phyloP scores from a whole-genome alignment of 1,284 basidiomycete species.

The Inonotus obliquus region DNA sequence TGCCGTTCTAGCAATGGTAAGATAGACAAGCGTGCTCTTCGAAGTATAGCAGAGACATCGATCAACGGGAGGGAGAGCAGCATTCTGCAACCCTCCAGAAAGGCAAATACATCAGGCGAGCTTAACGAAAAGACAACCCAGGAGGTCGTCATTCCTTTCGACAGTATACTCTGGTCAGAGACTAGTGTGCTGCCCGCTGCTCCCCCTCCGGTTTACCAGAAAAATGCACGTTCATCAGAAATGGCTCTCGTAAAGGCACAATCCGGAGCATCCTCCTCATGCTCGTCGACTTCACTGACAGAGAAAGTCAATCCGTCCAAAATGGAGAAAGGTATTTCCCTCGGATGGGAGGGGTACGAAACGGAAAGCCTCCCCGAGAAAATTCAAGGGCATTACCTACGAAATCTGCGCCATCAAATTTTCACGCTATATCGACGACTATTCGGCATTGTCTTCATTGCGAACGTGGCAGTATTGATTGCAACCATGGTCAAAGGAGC shows the following conservation, averaged over 20 bases:
- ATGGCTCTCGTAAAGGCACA: neutral
- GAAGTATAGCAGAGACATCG: slow-evolving; percentile 36
- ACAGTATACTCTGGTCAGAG: slow-evolving; percentile 9
- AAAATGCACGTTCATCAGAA: slow-evolving; percentile 2
- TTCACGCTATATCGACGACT: slow-evolving; percentile 54
- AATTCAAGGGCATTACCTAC: slow-evolving; percentile 39
- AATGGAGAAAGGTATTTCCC: slow-evolving; percentile 27
- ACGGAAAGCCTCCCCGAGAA: slow-evolving; percentile 49
- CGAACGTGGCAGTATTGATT: slow-evolving; percentile 50
- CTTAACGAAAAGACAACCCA: neutral
- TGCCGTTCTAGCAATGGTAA: slow-evolving; percentile 40
- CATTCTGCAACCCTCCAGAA: slow-evolving; percentile 11
- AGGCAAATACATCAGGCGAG: slow-evolving; percentile 5
- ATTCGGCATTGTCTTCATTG: slow-evolving; percentile 51
- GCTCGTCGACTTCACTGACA: slow-evolving; percentile 13
- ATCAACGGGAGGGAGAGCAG: slow-evolving; percentile 14
- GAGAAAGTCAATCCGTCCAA: slow-evolving; percentile 21
- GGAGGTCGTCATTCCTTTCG: neutral
- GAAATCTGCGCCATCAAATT: slow-evolving; percentile 50
- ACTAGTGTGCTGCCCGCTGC: neutral
- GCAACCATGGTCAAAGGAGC: slow-evolving; percentile 35
- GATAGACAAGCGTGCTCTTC: slow-evolving; percentile 47
- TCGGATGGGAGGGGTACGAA: slow-evolving; percentile 46
- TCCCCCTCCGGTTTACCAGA: slow-evolving; percentile 18
- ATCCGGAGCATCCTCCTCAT: neutral